These are phyloP conservation scores for Cicer yamashitae DNA, from an alignment of 306 rosid genomes.

Conservation along the genomic window DNA sequence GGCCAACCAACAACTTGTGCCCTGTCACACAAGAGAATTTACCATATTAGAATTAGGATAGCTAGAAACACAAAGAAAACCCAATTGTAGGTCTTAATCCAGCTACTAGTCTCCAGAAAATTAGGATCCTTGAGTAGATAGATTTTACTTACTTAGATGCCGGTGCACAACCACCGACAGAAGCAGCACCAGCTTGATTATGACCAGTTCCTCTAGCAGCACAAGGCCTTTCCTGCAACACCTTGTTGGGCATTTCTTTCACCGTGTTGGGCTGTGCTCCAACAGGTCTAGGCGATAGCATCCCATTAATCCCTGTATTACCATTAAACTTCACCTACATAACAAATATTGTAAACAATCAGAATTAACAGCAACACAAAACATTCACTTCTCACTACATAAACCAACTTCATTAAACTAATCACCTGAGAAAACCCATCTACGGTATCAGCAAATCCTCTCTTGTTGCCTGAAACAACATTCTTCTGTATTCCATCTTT, in stretches of 20 bases:
- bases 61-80: neutral
- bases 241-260: slow-evolving; percentile 68
- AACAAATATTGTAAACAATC: slow-evolving; percentile 48
- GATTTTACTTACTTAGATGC: slow-evolving; percentile 80
- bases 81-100: neutral
- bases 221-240: slow-evolving; percentile 67
- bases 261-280: slow-evolving; percentile 57
- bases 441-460: slow-evolving; percentile 87
- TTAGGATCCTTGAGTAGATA: neutral
- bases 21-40: slow-evolving; percentile 55
- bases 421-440: slow-evolving; percentile 75
- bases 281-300: slow-evolving; percentile 73
- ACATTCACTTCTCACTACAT: slow-evolving; percentile 49
- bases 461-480: slow-evolving; percentile 81
- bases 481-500: slow-evolving; percentile 77
- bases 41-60: slow-evolving; percentile 21
- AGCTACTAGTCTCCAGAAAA: slow-evolving; percentile 8
- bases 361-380: slow-evolving; percentile 44
- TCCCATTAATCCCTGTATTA: slow-evolving; percentile 57
- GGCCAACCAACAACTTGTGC: slow-evolving; percentile 99
- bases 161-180: slow-evolving; percentile 64
- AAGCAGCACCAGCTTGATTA: slow-evolving; percentile 56
- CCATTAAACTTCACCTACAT: slow-evolving; percentile 76
- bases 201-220: slow-evolving; percentile 60
- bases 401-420: slow-evolving; percentile 23